phyloP scores from a whole-genome alignment of 1,284 basidiomycete genomes.

The Tilletia indica region DNA sequence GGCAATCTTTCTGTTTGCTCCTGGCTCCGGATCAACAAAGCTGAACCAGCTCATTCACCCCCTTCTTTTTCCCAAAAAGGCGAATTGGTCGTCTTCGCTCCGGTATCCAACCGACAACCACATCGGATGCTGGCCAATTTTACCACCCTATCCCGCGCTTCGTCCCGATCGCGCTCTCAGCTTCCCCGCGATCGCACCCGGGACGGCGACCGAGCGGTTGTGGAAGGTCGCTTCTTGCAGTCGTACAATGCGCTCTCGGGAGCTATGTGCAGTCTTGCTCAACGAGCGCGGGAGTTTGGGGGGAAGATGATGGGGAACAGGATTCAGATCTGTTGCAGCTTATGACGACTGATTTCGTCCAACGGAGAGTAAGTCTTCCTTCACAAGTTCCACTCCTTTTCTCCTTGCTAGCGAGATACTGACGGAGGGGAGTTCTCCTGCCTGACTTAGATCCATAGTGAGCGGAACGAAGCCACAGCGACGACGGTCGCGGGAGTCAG shows the following conservation, averaged over 20 bases:
- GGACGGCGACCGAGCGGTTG: conserved; percentile 20
- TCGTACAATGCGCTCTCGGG: conserved; percentile 42
- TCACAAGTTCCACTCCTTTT: background rate
- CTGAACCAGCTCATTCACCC: too few species aligned
- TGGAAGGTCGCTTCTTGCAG: conserved; percentile 36
- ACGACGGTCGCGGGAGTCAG: background rate
- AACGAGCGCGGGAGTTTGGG: conserved; percentile 23
- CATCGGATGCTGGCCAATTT: conserved; percentile 21
- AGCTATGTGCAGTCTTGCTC: conserved; percentile 33
- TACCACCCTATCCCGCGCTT: conserved; percentile 22
- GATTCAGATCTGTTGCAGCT: conserved; percentile 45
- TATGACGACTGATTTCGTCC: conserved; percentile 13
- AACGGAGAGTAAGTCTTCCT: background rate
- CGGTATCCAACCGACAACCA: conserved; percentile 1
- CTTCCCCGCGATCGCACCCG: background rate
- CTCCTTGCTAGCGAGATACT: background rate
- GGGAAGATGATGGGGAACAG: conserved; percentile 31
- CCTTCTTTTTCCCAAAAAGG: conserved; percentile 2
- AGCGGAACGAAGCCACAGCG: background rate
- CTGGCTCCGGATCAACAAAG: too few species aligned
- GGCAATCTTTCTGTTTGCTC: background rate
- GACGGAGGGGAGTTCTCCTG: background rate
- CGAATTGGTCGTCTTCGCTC: conserved; percentile 34
- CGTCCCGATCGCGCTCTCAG: conserved; percentile 20
- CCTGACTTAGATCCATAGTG: background rate